Conservation (phyloP, 441 rosid species). For the Francoa sonchifolia region DNA sequence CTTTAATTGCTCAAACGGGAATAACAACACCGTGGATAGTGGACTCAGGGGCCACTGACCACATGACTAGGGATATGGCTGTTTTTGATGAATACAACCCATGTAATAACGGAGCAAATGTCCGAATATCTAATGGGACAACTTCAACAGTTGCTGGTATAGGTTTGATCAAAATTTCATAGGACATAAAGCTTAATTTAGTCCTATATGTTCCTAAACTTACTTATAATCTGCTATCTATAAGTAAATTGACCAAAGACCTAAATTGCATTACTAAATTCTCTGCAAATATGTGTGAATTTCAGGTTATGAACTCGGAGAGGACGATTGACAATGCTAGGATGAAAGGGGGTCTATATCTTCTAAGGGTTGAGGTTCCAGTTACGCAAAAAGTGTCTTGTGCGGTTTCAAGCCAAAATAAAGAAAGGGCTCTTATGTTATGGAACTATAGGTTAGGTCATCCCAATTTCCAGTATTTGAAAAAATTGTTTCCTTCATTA, state of each 20-base stretch:
- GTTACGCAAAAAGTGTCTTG: not conserved
- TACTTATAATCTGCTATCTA: not conserved
- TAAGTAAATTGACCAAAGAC: not conserved
- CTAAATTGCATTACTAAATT: not conserved
- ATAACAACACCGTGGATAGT: not conserved
- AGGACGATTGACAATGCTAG: constrained; percentile 3
- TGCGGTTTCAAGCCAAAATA: not conserved
- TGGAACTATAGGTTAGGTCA: not conserved
- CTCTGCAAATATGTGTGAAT: not conserved
- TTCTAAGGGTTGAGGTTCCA: not conserved
- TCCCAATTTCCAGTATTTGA: not conserved
- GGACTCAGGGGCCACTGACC: not conserved
- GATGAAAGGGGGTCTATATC: not conserved
- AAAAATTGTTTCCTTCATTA: not conserved
- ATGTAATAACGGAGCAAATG: not conserved
- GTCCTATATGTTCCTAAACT: not conserved
- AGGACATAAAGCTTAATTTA: not conserved
- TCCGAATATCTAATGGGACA: not conserved
- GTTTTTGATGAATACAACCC: not conserved
- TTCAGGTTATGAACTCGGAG: not conserved
- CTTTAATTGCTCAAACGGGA: not conserved
- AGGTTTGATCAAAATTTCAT: not conserved
- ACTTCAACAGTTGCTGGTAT: not conserved
- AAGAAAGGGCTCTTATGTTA: not conserved
- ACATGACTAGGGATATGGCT: not conserved